Evolutionary conservation across 306 rosid species (phyloP), one percentile per base, ranked within the genome.

Genomic region (Prunus fruticosa): DNA sequence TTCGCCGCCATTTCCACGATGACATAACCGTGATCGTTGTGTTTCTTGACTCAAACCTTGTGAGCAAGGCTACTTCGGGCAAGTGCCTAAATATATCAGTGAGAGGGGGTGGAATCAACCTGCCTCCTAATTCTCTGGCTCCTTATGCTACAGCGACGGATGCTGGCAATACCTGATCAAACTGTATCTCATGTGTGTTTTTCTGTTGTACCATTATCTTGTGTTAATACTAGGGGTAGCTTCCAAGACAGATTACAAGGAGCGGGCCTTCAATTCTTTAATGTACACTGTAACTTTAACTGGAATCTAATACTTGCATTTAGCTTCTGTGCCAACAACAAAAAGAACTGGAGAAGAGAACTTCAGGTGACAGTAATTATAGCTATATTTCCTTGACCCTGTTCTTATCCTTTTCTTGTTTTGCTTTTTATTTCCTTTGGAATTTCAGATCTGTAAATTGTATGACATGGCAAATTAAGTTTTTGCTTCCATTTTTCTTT

Each of bases 1-100:
- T 95, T 45, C 97, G 99, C 2, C 91, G 99, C 20, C 99, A 95
- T 88, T 95, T 95, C 90, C 99, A 95, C 0, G 99, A 95, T 52
- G 99, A 95, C 76, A 95, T 91, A 81, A 95, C 99, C 0, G 99
- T 95, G 92, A 72, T 95, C 65, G 96, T 95, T 63, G 88, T 92
- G 83, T 95, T 84, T 80, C 88, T 95, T 2, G 97, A 92, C 70
- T 78, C 97, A 41, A 95, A 89, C 73, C 87, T 89, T 10, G 78
- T 88, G 74, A 89, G 91, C 79, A 85, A 88, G 86, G 91, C 92
- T 51, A 92, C 96, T 80, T 84, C 92, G 9, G 93, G n/a, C 32
- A 89, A 80, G 90, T 80, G 76, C 72, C 88, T 76, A 58, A 84
- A 85, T 73, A 41, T 91, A 79, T 95, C 99, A 0, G 85, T 92